Conservation (phyloP, 345 rosid genomes). For the Salix purpurea region DNA sequence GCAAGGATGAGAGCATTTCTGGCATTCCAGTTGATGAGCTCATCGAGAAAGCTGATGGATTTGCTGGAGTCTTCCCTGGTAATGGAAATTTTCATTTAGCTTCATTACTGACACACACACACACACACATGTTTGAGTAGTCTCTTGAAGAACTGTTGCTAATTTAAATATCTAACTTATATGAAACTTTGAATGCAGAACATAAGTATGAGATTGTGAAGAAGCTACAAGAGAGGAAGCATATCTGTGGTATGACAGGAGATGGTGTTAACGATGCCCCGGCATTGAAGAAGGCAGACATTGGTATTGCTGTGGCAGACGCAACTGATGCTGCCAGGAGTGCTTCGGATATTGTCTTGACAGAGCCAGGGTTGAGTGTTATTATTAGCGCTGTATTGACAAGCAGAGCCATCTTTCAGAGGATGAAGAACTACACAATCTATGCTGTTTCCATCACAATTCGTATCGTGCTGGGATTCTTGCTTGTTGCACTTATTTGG, state of each 20-base stretch:
- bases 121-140: background rate
- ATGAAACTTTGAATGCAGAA: conserved; percentile 34
- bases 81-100: background rate
- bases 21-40: conserved; percentile 74
- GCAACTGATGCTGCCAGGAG: conserved; percentile 89
- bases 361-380: conserved; percentile 90
- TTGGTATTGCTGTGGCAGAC: conserved; percentile 92
- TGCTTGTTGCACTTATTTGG: conserved; percentile 89
- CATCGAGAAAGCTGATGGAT: conserved; percentile 91
- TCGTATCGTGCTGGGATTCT: conserved; percentile 89
- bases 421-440: conserved; percentile 97
- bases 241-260: conserved; percentile 92
- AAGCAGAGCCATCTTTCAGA: conserved; percentile 82
- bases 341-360: conserved; percentile 70
- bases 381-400: conserved; percentile 87
- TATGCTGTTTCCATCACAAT: conserved; percentile 96
- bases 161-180: background rate
- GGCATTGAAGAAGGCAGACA: conserved; percentile 90
- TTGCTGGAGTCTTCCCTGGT: conserved; percentile 98
- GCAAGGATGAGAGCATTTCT: conserved; percentile 60
- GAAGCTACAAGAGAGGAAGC: conserved; percentile 82
- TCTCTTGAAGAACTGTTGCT: background rate
- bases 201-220: conserved; percentile 94
- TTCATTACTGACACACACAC: background rate
- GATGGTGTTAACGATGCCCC: conserved; percentile 98